Conservation (phyloP, 2,329 filamentous ascomycete genomes). For the Pleoardoris graminearum region DNA sequence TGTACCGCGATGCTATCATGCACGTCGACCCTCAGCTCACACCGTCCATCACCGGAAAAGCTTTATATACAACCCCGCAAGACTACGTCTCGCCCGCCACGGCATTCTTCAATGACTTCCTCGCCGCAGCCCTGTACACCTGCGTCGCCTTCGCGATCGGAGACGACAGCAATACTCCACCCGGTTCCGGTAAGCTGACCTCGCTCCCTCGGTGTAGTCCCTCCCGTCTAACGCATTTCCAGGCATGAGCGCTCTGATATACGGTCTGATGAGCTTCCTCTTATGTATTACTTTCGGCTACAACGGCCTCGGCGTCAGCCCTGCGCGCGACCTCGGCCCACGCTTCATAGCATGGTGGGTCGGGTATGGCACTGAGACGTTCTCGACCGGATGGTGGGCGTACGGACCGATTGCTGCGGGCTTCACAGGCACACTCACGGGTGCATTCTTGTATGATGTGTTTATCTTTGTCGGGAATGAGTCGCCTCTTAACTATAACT, state of each 20-base stretch:
- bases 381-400: slow-evolving; percentile 32
- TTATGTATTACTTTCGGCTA: slow-evolving; percentile 32
- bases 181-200: slow-evolving; percentile 59
- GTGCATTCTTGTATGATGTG: slow-evolving; percentile 35
- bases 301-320: slow-evolving; percentile 59
- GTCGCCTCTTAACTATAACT: slow-evolving; percentile 36
- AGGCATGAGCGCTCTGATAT: slow-evolving; percentile 54
- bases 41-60: slow-evolving; percentile 42
- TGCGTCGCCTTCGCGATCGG: slow-evolving; percentile 71
- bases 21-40: slow-evolving; percentile 55
- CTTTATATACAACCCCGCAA: slow-evolving; percentile 72
- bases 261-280: slow-evolving; percentile 30
- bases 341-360: slow-evolving; percentile 68
- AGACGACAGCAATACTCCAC: slow-evolving; percentile 51
- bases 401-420: slow-evolving; percentile 33
- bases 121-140: slow-evolving; percentile 68
- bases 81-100: slow-evolving; percentile 64
- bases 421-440: slow-evolving; percentile 30
- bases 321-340: slow-evolving; percentile 72
- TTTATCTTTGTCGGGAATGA: slow-evolving; percentile 39
- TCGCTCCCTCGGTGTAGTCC: slow-evolving; percentile 63
- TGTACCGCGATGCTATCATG: slow-evolving; percentile 60
- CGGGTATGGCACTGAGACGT: slow-evolving; percentile 62
- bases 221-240: slow-evolving; percentile 57
- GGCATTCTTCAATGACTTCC: slow-evolving; percentile 73